phyloP scores from a whole-genome alignment of 768 basidiomycete genomes.

The Antrodiella citrinella region DNA sequence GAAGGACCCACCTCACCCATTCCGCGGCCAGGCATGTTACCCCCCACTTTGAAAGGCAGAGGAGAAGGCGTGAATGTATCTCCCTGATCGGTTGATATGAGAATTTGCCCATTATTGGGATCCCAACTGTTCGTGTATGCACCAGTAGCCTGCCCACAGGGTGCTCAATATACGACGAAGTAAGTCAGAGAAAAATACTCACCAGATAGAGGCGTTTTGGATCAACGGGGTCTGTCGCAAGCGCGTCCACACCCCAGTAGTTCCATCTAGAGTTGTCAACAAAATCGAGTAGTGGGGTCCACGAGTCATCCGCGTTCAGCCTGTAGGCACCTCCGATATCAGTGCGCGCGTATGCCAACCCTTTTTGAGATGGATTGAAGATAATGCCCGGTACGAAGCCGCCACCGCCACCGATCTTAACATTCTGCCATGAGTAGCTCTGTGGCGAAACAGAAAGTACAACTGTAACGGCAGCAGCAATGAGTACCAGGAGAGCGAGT shows the following conservation, averaged over 20 bases:
- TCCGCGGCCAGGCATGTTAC: conserved; percentile 64
- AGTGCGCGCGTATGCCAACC: conserved; percentile 56
- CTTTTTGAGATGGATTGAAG: conserved; percentile 54
- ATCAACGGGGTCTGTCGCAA: conserved; percentile 56
- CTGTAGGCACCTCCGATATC: conserved; percentile 63
- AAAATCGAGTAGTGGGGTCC: conserved; percentile 58
- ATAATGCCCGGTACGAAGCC: conserved; percentile 51
- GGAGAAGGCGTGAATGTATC: conserved; percentile 42
- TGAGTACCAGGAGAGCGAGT: conserved; percentile 21
- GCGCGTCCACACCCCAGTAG: conserved; percentile 33
- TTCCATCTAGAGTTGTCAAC: conserved; percentile 42
- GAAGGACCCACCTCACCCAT: conserved; percentile 41
- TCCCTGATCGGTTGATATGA: conserved; percentile 52
- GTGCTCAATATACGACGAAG: too few relatives aligned
- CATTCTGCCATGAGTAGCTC: conserved; percentile 54
- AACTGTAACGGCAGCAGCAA: conserved; percentile 23
- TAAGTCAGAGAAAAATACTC: conserved; percentile 3
- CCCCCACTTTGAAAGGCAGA: conserved; percentile 60
- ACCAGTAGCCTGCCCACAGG: conserved; percentile 45
- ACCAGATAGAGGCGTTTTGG: conserved; percentile 47
- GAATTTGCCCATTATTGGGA: conserved; percentile 54
- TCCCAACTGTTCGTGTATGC: conserved; percentile 60
- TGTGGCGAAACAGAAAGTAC: conserved; percentile 38
- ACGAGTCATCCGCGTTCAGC: conserved; percentile 50
- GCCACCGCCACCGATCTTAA: conserved; percentile 42